Evolutionary conservation across 768 basidiomycete genomes (phyloP), one percentile per base, ranked within the genome.

Genomic region (Lactarius quietus): DNA sequence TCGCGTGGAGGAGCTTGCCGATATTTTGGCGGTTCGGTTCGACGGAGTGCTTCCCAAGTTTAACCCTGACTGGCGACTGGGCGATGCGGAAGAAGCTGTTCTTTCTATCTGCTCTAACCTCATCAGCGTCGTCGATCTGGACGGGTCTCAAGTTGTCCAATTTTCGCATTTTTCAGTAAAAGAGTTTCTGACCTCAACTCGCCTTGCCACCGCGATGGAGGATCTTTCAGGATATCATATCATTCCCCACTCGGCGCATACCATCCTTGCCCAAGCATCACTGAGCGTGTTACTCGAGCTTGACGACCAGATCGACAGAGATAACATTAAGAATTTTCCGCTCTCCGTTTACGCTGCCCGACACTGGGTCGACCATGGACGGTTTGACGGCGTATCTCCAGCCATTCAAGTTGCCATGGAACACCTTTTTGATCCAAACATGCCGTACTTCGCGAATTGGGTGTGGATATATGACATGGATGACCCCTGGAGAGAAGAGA

Each of bases 121-220:
- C 5, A 55, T 65, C n/a, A 4, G 39, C 20, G 23, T 65, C 1
- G 43, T 61, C 18, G 8, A 61, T 9, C n/a, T 43, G 39, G 18
- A 31, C 6, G 45, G 14, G 12, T 51, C 28, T 2, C 14, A 10
- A 20, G 17, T 58, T 17, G 51, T 65, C 10, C 59, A 65, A n/a
- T 65, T 65, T 26, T 12, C 64, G 9, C 64, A 65, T 31, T 56
- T 65, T 35, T 60, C 64, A 0, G 64, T 65, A 4, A 65, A 51
- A 36, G 64, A 65, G 14, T 65, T 54, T 33, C 18, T 64, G 31
- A 59, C 39, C 6, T 64, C 63, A 1, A 6, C 8, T 6, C 52
- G 58, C 6, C 63, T 59, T 12, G 18, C 52, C 57, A 2, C 5
- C 3, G 14, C 28, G 26, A 18, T 12, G 12, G 26, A 4, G 6